Conservation (phyloP, 208 protist genomes). For the Trypanosoma conorhini region DNA sequence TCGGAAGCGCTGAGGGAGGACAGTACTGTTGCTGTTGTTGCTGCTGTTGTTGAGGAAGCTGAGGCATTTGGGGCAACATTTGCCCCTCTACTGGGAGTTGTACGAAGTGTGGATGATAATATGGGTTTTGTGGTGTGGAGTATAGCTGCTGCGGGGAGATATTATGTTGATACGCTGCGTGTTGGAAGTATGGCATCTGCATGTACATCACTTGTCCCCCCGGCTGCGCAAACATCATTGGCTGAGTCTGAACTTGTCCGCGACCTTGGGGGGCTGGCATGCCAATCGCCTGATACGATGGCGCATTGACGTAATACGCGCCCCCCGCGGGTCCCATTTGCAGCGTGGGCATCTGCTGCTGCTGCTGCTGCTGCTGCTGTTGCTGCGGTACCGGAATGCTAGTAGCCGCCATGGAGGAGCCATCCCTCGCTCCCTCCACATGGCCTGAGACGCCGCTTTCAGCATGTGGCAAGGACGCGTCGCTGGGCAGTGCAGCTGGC, state of each 20-base stretch:
- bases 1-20: background rate
- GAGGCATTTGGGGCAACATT: conserved; percentile 9
- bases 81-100: conserved; percentile 19
- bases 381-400: background rate
- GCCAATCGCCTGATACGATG: conserved; percentile 12
- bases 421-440: conserved; percentile 4
- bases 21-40: conserved; percentile 5
- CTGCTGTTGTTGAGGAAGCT: background rate
- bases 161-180: conserved; percentile 22
- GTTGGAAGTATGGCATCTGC: conserved; percentile 30
- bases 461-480: background rate
- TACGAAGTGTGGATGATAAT: conserved; percentile 25
- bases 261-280: conserved; percentile 9
- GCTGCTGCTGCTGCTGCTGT: background rate
- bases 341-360: conserved; percentile 17
- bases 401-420: background rate
- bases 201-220: conserved; percentile 28
- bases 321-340: conserved; percentile 17
- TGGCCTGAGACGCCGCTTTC: background rate
- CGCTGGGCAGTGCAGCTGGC: background rate
- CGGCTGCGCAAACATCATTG: conserved; percentile 24
- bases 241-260: conserved; percentile 18
- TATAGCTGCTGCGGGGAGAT: conserved; percentile 12
- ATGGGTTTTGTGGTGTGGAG: conserved; percentile 3
- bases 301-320: conserved; percentile 24